phyloP scores from a whole-genome alignment of 2,329 filamentous ascomycete species.

The Aspergillus niger region DNA sequence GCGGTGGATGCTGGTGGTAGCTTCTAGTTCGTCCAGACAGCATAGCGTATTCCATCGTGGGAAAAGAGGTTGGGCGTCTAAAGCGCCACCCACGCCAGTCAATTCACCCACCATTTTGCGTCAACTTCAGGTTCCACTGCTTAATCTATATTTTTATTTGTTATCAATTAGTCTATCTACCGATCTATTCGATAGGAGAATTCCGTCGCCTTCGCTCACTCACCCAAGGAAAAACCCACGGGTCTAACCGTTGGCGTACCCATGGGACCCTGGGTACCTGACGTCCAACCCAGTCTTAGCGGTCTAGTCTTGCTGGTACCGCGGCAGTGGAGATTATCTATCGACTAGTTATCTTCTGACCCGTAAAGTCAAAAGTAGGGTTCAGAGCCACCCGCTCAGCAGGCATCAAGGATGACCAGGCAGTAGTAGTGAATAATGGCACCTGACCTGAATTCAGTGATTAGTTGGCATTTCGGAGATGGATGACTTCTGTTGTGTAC shows the following conservation, averaged over 20 bases:
- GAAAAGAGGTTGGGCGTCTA: not conserved
- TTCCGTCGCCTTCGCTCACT: not conserved
- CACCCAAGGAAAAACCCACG: slow-evolving; percentile 1
- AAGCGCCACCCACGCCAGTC: not conserved
- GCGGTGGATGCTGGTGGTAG: not conserved
- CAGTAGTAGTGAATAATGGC: not conserved
- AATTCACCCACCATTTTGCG: not conserved
- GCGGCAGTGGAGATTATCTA: not conserved
- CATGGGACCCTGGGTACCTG: not conserved
- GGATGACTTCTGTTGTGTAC: not conserved
- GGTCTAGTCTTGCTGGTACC: too few species aligned
- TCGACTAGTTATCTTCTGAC: not conserved
- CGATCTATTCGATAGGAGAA: too few species aligned
- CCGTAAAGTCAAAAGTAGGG: not conserved
- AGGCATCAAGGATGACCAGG: not conserved
- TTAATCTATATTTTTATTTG: too few species aligned
- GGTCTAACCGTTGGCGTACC: slow-evolving; percentile 2
- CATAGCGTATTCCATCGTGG: too few species aligned
- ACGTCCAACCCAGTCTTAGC: not conserved
- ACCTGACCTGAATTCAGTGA: not conserved
- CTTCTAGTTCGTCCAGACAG: not conserved
- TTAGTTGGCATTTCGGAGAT: not conserved
- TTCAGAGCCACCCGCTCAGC: not conserved
- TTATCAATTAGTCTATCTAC: too few species aligned
- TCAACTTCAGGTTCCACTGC: too few species aligned